These are phyloP conservation scores for Leptomonas pyrrhocoris DNA, from an alignment of 208 protist species.

Conservation along the genomic window DNA sequence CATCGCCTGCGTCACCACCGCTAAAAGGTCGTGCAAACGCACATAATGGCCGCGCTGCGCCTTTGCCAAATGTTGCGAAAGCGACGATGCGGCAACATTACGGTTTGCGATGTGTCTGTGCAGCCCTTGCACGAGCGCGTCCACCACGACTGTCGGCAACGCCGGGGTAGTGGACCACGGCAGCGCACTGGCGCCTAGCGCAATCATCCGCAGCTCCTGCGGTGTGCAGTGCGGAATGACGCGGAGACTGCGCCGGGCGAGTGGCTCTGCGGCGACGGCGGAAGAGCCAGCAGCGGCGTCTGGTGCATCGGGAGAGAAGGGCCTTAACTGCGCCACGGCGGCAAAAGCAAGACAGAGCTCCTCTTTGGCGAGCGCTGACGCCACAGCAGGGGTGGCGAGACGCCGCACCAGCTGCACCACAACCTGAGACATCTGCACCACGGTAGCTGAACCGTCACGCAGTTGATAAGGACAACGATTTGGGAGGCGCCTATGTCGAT, in stretches of 20 bases:
- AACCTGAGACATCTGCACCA: neutral
- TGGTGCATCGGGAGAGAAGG: neutral
- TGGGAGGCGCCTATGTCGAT: too few relatives aligned
- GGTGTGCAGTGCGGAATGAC: slow-evolving; percentile 49
- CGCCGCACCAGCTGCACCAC: slow-evolving; percentile 33
- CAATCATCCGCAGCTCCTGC: slow-evolving; percentile 70
- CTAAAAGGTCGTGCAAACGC: slow-evolving; percentile 23
- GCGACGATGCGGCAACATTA: neutral
- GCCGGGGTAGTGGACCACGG: slow-evolving; percentile 20
- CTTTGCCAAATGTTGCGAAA: neutral
- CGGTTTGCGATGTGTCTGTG: slow-evolving; percentile 17
- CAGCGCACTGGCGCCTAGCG: slow-evolving; percentile 50
- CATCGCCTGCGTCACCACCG: slow-evolving; percentile 15
- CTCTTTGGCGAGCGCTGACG: slow-evolving; percentile 31
- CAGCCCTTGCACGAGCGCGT: slow-evolving; percentile 43
- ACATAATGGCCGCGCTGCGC: slow-evolving; percentile 1
- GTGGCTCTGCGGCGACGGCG: slow-evolving; percentile 1
- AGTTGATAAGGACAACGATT: too few relatives aligned
- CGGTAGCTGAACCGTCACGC: too few relatives aligned
- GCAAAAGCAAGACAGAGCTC: slow-evolving; percentile 75
- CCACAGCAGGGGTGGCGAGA: slow-evolving; percentile 26
- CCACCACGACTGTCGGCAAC: slow-evolving; percentile 23
- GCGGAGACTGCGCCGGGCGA: slow-evolving; percentile 31
- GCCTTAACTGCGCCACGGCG: slow-evolving; percentile 46
- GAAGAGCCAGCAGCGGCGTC: slow-evolving; percentile 3